These are phyloP conservation scores for Alliaria petiolata DNA, from an alignment of 345 rosid species.

Conservation along the genomic window DNA sequence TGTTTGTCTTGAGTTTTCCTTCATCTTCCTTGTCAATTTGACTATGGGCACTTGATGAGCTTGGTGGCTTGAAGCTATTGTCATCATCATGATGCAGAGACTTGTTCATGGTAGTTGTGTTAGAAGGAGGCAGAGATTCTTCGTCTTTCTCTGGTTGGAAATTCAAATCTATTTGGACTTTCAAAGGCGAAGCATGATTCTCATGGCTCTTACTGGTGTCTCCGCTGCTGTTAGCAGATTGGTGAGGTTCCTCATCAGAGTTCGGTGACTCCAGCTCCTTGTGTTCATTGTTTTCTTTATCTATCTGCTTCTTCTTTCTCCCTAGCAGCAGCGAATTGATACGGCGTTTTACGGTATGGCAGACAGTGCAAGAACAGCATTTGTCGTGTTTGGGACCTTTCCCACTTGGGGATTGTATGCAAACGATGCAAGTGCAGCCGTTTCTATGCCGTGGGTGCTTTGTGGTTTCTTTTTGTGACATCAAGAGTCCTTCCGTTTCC, in stretches of 20 bases:
- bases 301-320: constrained; percentile 67
- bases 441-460: constrained; percentile 92
- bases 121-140: constrained; percentile 56
- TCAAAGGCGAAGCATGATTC: constrained; percentile 47
- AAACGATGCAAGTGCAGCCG: constrained; percentile 92
- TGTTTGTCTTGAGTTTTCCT: constrained; percentile 10
- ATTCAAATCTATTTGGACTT: constrained; percentile 81
- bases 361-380: constrained; percentile 74
- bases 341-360: constrained; percentile 75
- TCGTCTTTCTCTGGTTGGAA: constrained; percentile 96
- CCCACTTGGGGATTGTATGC: constrained; percentile 96
- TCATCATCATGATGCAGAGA: constrained; percentile 42
- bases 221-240: constrained; percentile 37
- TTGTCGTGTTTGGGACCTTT: constrained; percentile 80
- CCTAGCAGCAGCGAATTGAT: constrained; percentile 58
- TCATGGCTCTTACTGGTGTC: constrained; percentile 44
- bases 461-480: constrained; percentile 65
- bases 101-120: constrained; percentile 41
- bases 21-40: constrained; percentile 11
- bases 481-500: constrained; percentile 66
- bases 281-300: constrained; percentile 47
- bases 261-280: constrained; percentile 40
- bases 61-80: constrained; percentile 37
- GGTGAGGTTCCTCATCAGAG: constrained; percentile 42
- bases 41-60: constrained; percentile 30